phyloP scores from a whole-genome alignment of 371 early-diverging fungal species.

The Smittium culicis region DNA sequence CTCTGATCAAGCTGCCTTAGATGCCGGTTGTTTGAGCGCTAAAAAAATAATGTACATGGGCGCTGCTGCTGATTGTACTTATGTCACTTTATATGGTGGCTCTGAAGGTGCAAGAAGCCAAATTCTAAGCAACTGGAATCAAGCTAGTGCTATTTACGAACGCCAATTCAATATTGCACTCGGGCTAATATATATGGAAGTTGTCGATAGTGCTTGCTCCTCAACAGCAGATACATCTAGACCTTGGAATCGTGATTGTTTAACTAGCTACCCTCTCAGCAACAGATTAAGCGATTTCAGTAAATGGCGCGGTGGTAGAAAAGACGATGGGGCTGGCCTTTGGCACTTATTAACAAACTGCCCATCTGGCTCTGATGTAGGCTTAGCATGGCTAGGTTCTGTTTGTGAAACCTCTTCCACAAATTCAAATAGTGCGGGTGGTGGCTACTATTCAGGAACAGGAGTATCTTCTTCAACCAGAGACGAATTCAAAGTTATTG shows the following conservation, averaged over 20 bases:
- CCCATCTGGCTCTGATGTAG: conserved; percentile 72
- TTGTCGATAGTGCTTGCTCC: conserved; percentile 47
- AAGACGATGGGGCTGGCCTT: conserved; percentile 59
- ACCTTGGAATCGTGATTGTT: conserved; percentile 73
- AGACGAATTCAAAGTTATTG: conserved; percentile 89
- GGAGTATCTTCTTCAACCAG: conserved; percentile 74
- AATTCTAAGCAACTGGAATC: conserved; percentile 60
- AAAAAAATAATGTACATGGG: conserved; percentile 33
- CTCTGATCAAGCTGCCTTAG: conserved; percentile 13
- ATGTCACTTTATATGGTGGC: conserved; percentile 41
- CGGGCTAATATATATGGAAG: conserved; percentile 66
- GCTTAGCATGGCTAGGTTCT: conserved; percentile 83
- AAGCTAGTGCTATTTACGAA: conserved; percentile 71
- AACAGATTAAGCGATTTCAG: conserved; percentile 78
- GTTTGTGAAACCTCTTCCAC: conserved; percentile 45
- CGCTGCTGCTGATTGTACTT: conserved; percentile 66
- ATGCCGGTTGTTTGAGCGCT: conserved; percentile 26
- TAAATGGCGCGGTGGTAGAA: conserved; percentile 62
- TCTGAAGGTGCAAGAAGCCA: conserved; percentile 44
- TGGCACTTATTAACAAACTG: conserved; percentile 93
- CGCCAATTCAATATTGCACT: conserved; percentile 76
- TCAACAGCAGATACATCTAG: conserved; percentile 19
- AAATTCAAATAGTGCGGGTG: conserved; percentile 28
- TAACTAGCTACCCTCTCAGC: conserved; percentile 51
- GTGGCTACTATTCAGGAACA: conserved; percentile 50